phyloP scores from a whole-genome alignment of 2,329 filamentous ascomycete species.

The Hypoxylon sp. region DNA sequence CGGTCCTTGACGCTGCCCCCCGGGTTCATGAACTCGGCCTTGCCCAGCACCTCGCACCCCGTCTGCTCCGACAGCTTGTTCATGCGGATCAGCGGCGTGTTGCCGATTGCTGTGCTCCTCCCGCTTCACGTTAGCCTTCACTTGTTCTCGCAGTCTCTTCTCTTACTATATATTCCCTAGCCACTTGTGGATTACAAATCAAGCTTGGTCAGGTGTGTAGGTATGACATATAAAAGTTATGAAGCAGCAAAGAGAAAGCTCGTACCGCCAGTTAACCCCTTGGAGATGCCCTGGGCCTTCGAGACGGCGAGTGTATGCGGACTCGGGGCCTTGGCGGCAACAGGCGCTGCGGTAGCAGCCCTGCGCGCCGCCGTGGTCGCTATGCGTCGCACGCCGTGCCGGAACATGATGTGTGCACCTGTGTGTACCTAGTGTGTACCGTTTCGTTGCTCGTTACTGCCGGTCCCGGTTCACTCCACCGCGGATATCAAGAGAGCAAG shows the following conservation, averaged over 20 bases:
- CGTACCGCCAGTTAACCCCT: constrained; percentile 82
- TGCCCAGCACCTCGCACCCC: constrained; percentile 92
- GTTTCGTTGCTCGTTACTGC: not conserved
- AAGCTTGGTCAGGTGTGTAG: too few species aligned
- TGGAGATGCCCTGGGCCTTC: constrained; percentile 78
- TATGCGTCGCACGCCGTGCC: constrained; percentile 72
- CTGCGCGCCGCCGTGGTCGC: constrained; percentile 65
- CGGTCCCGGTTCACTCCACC: not conserved
- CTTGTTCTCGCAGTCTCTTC: not conserved
- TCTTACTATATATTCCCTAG: too few species aligned
- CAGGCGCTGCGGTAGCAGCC: constrained; percentile 51
- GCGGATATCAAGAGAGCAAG: not conserved
- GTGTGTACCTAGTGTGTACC: not conserved
- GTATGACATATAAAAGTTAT: too few species aligned
- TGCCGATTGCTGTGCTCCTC: constrained; percentile 87
- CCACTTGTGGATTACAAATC: not conserved
- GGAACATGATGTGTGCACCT: constrained; percentile 79
- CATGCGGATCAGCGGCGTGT: constrained; percentile 91
- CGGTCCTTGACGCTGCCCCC: constrained; percentile 97
- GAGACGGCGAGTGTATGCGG: constrained; percentile 76
- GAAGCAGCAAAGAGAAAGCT: not conserved
- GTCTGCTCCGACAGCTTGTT: constrained; percentile 89
- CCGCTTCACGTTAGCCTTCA: constrained; percentile 13
- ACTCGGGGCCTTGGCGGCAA: constrained; percentile 52
- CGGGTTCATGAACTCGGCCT: constrained; percentile 98